phyloP scores from a whole-genome alignment of 768 basidiomycete genomes.

The Naganishia kalamii region DNA sequence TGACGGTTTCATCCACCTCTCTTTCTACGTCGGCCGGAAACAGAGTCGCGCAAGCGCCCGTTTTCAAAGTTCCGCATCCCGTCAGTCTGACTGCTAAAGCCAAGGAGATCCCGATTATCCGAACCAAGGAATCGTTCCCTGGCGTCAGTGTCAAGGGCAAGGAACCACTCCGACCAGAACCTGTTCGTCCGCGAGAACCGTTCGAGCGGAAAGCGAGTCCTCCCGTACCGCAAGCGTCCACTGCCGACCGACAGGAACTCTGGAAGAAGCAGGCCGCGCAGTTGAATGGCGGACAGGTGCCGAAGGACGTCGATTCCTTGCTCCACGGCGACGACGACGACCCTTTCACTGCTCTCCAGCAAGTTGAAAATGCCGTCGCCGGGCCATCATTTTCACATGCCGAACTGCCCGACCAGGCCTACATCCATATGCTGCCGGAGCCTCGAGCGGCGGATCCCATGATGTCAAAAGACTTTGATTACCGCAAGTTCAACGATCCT shows the following conservation, averaged over 20 bases:
- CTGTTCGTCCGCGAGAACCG: neutral
- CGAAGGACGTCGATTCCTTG: neutral
- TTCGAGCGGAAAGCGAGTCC: slow-evolving; percentile 11
- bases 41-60: too few relatives aligned
- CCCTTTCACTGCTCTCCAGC: neutral
- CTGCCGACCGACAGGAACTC: neutral
- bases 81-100: too few relatives aligned
- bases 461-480: slow-evolving; percentile 8
- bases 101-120: too few relatives aligned
- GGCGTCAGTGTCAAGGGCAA: neutral
- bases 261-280: neutral
- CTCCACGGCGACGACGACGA: neutral
- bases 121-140: neutral
- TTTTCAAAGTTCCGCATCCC: neutral
- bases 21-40: too few relatives aligned
- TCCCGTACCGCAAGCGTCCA: neutral
- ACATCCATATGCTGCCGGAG: neutral
- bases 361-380: neutral
- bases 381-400: neutral
- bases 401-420: neutral
- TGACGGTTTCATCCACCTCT: too few relatives aligned
- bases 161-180: neutral
- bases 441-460: neutral
- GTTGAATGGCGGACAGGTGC: too few relatives aligned
- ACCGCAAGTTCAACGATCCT: slow-evolving; percentile 8